Evolutionary conservation across 1,284 basidiomycete species (phyloP), one percentile per base, ranked within the genome.

Genomic region (Earliella scabrosa): DNA sequence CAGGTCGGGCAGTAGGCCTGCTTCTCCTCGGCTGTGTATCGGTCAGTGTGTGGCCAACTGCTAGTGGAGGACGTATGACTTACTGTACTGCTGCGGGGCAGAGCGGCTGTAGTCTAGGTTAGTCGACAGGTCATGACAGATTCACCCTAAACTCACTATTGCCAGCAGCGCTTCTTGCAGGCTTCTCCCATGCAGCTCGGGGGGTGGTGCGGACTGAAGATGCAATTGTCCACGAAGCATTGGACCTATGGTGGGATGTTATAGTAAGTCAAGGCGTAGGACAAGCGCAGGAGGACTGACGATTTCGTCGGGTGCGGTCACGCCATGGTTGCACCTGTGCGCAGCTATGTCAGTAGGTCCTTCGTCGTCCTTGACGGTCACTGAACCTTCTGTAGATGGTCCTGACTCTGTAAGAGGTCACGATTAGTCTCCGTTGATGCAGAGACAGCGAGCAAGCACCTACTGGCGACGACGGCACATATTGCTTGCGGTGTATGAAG

Each of bases 81-180:
- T 56, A 83, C 82, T 78, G 67, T 87, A 89, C 67, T 86, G 85
- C 62, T 89, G 83, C 36, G 87, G 87, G 61, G 76, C 87, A 64
- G 87, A 82, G 45, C 75, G 87, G 65, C 87, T 89, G 65, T 8
- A 34, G 4, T 5, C 21, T 21, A 35, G 32, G 21, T 24, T 45
- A 41, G 44, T n/a, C 34, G n/a, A 14, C 18, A 3, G 2, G n/a
- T 44, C 26, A 18, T 10, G 21, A 27, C 31, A 24, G 11, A 11
- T 23, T 24, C 24, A 34, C 29, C 21, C 24, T 35, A 36, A 9
- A 74, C 87, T 72, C 68, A 89, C 87, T 88, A 88, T 70, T 90
- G 87, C 85, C 86, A 89, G 68, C 87, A 90, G 50, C 75, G 78
- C 59, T 77, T 68, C 55, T 70, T 78, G 67, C 87, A 90, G 40